phyloP scores from a whole-genome alignment of 2,329 filamentous ascomycete genomes.

The Sporothrix mexicana region DNA sequence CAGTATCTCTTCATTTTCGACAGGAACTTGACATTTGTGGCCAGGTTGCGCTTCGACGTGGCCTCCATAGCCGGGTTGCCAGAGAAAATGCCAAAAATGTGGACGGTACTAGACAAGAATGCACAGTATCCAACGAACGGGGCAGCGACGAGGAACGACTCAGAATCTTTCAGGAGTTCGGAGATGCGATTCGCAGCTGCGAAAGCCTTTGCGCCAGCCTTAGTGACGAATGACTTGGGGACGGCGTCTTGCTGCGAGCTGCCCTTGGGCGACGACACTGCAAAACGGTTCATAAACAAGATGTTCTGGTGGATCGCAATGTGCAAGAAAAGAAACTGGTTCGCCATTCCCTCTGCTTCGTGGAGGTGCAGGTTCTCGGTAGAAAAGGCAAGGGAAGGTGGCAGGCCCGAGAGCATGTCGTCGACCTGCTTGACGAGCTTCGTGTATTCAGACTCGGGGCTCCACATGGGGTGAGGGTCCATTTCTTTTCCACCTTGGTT shows the following conservation, averaged over 20 bases:
- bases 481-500: slow-evolving; percentile 86
- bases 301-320: slow-evolving; percentile 88
- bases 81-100: slow-evolving; percentile 89
- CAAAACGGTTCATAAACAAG: slow-evolving; percentile 88
- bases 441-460: slow-evolving; percentile 75
- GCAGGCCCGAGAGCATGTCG: slow-evolving; percentile 71
- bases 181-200: slow-evolving; percentile 88
- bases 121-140: slow-evolving; percentile 96
- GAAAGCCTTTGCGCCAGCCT: slow-evolving; percentile 76
- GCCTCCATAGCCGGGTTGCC: slow-evolving; percentile 77
- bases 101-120: slow-evolving; percentile 91
- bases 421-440: slow-evolving; percentile 73
- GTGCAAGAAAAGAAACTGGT: slow-evolving; percentile 92
- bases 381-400: slow-evolving; percentile 74
- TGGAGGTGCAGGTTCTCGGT: slow-evolving; percentile 84
- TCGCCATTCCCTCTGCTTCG: slow-evolving; percentile 81
- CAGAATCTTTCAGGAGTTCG: slow-evolving; percentile 77
- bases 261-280: slow-evolving; percentile 71
- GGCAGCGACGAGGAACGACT: slow-evolving; percentile 80
- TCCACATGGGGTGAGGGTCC: slow-evolving; percentile 81
- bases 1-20: slow-evolving; percentile 96
- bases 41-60: slow-evolving; percentile 80
- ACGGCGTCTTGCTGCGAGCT: slow-evolving; percentile 68
- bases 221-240: slow-evolving; percentile 77
- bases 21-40: slow-evolving; percentile 87